Percentiles rank a stretch among this genome's conserved stretches.
Evolutionary conservation across 768 basidiomycete genomes (phyloP).

Genomic region (Rhodotorula graminis): DNA sequence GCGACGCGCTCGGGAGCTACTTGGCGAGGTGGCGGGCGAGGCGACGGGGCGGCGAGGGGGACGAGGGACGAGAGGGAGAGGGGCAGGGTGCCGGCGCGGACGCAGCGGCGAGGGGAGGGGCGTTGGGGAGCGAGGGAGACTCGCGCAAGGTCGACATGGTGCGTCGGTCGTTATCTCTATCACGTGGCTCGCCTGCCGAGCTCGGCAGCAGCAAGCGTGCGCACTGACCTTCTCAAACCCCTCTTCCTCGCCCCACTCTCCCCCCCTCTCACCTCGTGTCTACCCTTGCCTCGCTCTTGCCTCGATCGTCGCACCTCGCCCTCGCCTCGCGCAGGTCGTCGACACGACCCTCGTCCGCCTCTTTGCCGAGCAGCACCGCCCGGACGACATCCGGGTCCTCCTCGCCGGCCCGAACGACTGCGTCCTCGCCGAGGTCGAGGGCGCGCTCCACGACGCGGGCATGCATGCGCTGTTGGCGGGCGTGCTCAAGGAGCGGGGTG

Average conservation of each 20-base stretch:
- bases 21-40: slow-evolving; percentile 32
- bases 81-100: too few relatives aligned
- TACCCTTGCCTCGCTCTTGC: too few relatives aligned
- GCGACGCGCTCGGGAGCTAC: slow-evolving; percentile 19
- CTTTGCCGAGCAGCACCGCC: slow-evolving; percentile 13
- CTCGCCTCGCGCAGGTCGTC: slow-evolving; percentile 18
- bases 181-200: too few relatives aligned
- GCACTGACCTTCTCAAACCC: background rate
- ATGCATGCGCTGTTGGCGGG: slow-evolving; percentile 27
- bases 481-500: slow-evolving; percentile 11
- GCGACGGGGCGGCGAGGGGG: slow-evolving; percentile 9
- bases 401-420: slow-evolving; percentile 33
- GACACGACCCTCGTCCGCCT: slow-evolving; percentile 34
- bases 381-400: slow-evolving; percentile 28
- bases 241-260: background rate
- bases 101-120: too few relatives aligned
- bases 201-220: background rate
- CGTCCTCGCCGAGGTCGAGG: slow-evolving; percentile 22
- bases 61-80: too few relatives aligned
- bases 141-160: slow-evolving; percentile 40
- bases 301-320: too few relatives aligned
- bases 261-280: too few relatives aligned
- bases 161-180: too few relatives aligned
- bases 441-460: slow-evolving; percentile 3
- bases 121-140: slow-evolving; percentile 1